Evolutionary conservation across 441 rosid species (phyloP), one percentile per base, ranked within the genome.

Genomic region (Theobroma grandiflorum): DNA sequence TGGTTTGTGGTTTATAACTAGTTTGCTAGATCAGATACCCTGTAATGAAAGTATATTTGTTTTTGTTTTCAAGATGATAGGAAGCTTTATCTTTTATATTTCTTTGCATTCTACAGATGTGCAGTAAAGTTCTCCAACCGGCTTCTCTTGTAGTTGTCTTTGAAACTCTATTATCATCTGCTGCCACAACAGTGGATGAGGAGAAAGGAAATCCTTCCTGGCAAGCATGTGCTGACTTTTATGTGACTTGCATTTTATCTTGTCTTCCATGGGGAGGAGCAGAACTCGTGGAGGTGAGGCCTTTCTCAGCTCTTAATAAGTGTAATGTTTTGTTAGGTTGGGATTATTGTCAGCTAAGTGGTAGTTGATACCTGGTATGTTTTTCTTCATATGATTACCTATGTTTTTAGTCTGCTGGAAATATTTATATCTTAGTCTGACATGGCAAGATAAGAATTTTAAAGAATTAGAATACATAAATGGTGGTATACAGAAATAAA

Each of bases 201-300:
- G 99, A 97, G 87, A 95, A 95, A 89, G 99, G 98, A 78, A 97
- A 97, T 82, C 97, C 99, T 58, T 91, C 96, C 18, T 97, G 99
- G 98, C 99, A 97, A 87, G 90, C 99, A 72, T 83, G 91, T 78
- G 99, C 98, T 75, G 99, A 97, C 89, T 97, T 93, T 78, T 95
- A 95, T 69, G 97, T 95, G 37, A 85, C 89, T 77, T 94, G 99
- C 83, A 94, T 97, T 85, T 91, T 95, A 85, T 93, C 98, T 31
- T 95, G 96, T 78, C 97, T 97, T 52, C 99, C 99, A 11, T 97
- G 99, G 99, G 99, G 99, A 76, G 99, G 97, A 63, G 92, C 97
- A 63, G 99, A 97, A 82, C 94, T 97, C 12, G 31, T 84, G 70
- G 99, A 97, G 99, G 99, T 97, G 90, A 81, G 83, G 58, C 37